Conservation (phyloP, 75 land plant genomes). For the Selaginella tamariscina region DNA sequence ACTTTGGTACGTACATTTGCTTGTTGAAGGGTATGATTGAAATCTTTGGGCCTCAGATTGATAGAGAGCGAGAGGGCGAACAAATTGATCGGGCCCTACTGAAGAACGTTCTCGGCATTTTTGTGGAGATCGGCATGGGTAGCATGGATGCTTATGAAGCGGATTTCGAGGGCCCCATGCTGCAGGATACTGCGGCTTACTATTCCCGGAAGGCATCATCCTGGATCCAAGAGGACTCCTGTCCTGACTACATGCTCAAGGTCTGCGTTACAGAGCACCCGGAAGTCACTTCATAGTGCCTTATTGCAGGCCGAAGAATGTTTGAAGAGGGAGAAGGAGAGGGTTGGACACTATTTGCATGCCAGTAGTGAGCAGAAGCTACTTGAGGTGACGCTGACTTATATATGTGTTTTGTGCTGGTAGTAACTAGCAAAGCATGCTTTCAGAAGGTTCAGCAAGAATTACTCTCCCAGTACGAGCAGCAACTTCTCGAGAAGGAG, state of each 20-base stretch:
- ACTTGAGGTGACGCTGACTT: constrained; percentile 82
- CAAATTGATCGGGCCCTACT: constrained; percentile 76
- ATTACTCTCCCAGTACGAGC: constrained; percentile 52
- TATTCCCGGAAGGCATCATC: constrained; percentile 72
- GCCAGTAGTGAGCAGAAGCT: constrained; percentile 83
- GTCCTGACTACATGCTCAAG: constrained; percentile 93
- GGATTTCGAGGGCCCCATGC: constrained; percentile 74
- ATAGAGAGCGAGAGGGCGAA: constrained; percentile 88
- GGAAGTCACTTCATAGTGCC: not conserved
- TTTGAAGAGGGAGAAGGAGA: constrained; percentile 74
- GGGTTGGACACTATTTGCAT: constrained; percentile 81
- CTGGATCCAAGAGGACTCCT: constrained; percentile 88
- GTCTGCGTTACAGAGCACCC: constrained; percentile 15
- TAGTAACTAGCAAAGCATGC: no score
- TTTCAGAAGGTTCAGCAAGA: constrained; percentile 77
- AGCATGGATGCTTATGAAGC: constrained; percentile 62
- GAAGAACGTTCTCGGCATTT: constrained; percentile 84
- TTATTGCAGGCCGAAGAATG: constrained; percentile 80
- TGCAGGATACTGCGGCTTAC: constrained; percentile 67
- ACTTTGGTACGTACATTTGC: constrained; percentile 38
- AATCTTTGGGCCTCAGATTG: constrained; percentile 38
- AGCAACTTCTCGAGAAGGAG: constrained; percentile 73
- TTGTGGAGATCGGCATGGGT: constrained; percentile 94
- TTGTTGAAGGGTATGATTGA: not conserved
- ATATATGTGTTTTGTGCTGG: no score